These are phyloP conservation scores for Immersiporthe knoxdaviesiana DNA, from an alignment of 2,329 filamentous ascomycete species.

Conservation along the genomic window DNA sequence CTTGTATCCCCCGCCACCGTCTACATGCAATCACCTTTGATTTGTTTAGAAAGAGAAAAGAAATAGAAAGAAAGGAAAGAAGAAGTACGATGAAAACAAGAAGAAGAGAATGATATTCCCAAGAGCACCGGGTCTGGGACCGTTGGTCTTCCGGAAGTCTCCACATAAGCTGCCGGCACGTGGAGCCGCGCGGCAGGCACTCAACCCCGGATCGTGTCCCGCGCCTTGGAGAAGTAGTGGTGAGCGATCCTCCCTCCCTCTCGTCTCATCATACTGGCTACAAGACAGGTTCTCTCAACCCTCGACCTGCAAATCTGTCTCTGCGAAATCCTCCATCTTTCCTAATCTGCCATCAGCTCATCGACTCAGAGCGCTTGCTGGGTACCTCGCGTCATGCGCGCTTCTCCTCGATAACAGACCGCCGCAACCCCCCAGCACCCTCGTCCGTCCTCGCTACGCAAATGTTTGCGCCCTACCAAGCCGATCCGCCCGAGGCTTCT, in stretches of 20 bases:
- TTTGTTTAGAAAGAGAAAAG: not conserved
- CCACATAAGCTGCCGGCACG: not conserved
- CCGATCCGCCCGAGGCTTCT: constrained; percentile 81
- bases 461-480: constrained; percentile 98
- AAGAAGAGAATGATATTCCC: not conserved
- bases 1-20: not conserved
- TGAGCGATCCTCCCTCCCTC: not conserved
- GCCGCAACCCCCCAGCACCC: constrained; percentile 2
- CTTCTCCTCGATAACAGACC: not conserved
- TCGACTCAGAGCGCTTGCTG: not conserved
- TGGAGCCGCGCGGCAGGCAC: constrained; percentile 14
- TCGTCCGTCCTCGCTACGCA: constrained; percentile 32
- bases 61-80: not conserved
- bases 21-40: not conserved
- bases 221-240: constrained; percentile 1
- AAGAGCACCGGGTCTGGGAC: not conserved
- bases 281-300: not conserved
- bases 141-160: not conserved
- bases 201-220: constrained; percentile 21
- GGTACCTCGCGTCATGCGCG: not conserved
- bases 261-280: not conserved
- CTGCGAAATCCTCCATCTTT: not conserved
- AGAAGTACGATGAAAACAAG: not conserved
- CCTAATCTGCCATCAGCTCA: not conserved
- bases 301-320: not conserved